Conservation (phyloP, 352 stramenopile species). For the Labyrinthula sp. region DNA sequence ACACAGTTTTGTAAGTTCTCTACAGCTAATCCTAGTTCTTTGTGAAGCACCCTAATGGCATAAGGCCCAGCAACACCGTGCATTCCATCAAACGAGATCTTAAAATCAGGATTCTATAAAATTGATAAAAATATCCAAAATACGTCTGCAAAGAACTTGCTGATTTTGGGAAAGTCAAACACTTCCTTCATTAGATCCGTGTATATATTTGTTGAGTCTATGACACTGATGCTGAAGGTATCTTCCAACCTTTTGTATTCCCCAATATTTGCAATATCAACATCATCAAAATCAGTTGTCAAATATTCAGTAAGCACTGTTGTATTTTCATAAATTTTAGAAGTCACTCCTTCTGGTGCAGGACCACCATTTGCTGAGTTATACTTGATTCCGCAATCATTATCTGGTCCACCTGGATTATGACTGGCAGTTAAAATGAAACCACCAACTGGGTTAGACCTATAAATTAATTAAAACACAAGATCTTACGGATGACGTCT, state of each 20-base stretch:
- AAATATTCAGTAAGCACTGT: slow-evolving; percentile 81
- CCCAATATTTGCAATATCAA: slow-evolving; percentile 42
- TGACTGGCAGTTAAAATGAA: slow-evolving; percentile 94
- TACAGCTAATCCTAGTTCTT: slow-evolving; percentile 64
- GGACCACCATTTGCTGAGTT: slow-evolving; percentile 90
- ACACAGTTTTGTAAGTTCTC: slow-evolving; percentile 66
- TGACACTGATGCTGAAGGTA: slow-evolving; percentile 81
- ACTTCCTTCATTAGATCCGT: slow-evolving; percentile 74
- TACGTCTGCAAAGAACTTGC: slow-evolving; percentile 61
- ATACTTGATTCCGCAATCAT: slow-evolving; percentile 97
- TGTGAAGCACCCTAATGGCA: slow-evolving; percentile 77
- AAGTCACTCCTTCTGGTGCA: slow-evolving; percentile 82
- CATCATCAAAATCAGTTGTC: slow-evolving; percentile 44
- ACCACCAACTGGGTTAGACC: slow-evolving; percentile 65
- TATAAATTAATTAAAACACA: no score
- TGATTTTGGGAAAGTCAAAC: slow-evolving; percentile 88
- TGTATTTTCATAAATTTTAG: slow-evolving; percentile 82
- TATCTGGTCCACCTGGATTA: slow-evolving; percentile 88
- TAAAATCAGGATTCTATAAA: no score
- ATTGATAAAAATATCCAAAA: no score
- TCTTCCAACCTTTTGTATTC: slow-evolving; percentile 31
- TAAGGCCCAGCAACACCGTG: slow-evolving; percentile 89
- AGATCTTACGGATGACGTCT: slow-evolving; percentile 41
- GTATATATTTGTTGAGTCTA: slow-evolving; percentile 87
- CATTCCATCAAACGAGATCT: slow-evolving; percentile 88